phyloP scores from a whole-genome alignment of 163 green algal species.

The Chlorella variabilis region DNA sequence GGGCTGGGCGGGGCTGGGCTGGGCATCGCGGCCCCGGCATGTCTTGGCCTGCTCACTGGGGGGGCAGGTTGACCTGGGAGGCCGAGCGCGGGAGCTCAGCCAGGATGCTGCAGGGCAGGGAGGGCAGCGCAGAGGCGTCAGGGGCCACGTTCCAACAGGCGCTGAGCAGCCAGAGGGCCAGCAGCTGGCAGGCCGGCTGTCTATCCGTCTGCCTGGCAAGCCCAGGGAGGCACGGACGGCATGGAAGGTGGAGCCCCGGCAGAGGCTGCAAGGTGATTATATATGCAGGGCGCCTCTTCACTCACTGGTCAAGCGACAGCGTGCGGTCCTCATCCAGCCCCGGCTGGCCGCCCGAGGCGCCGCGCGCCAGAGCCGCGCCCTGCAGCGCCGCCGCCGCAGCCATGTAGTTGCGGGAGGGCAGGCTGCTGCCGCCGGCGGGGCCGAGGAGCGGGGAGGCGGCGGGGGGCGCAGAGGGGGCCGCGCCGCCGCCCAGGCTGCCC shows the following conservation, averaged over 20 bases:
- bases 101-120: conserved; percentile 41
- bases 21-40: not conserved
- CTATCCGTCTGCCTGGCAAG: too few species aligned
- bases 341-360: not conserved
- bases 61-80: conserved; percentile 41
- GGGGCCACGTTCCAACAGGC: too few species aligned
- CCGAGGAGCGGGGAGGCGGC: not conserved
- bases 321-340: not conserved
- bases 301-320: conserved; percentile 37
- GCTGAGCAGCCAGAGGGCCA: too few species aligned
- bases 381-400: conserved; percentile 2
- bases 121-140: too few species aligned
- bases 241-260: too few species aligned
- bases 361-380: not conserved
- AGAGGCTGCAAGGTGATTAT: too few species aligned
- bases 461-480: not conserved
- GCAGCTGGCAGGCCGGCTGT: too few species aligned
- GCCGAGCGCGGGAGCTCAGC: conserved; percentile 43
- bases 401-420: conserved; percentile 20
- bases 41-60: conserved; percentile 20
- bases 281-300: too few species aligned
- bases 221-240: too few species aligned
- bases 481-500: not conserved
- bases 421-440: conserved; percentile 19
- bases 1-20: too few species aligned